Percentiles rank a stretch among this genome's conserved stretches.
phyloP scores from a whole-genome alignment of 495 filamentous ascomycete species.

The Melanomma pulvis-pyrius region DNA sequence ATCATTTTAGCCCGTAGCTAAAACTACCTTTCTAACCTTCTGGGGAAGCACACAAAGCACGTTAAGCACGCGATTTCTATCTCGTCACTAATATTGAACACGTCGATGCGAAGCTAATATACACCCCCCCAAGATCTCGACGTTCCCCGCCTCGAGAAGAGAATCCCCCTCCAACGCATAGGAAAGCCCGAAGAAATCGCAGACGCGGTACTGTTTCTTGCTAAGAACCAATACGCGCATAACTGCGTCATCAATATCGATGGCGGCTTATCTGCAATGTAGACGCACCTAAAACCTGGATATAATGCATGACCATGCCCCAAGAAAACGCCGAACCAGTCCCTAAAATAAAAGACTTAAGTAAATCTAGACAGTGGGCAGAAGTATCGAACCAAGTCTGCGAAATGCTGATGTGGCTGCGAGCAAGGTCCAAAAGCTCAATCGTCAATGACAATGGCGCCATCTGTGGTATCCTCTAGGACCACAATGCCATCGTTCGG shows the following conservation, averaged over 20 bases:
- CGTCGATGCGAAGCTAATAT: no score
- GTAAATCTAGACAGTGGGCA: no score
- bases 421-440: background rate
- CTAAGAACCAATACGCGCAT: constrained; percentile 76
- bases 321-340: background rate
- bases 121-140: constrained; percentile 11
- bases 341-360: no score
- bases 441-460: constrained; percentile 78
- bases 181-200: constrained; percentile 72
- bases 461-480: constrained; percentile 61
- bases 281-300: background rate
- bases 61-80: no score
- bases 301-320: background rate
- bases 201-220: constrained; percentile 78
- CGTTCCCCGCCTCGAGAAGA: constrained; percentile 24
- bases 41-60: no score
- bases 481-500: constrained; percentile 50
- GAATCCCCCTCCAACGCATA: constrained; percentile 71
- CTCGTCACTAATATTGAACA: no score
- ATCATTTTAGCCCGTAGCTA: no score
- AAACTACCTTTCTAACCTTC: no score
- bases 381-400: no score
- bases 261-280: constrained; percentile 70
- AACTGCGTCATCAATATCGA: constrained; percentile 87
- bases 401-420: no score